A percentile compares a stretch with the other conserved stretches of the same genome.
These are phyloP conservation scores for Eimeria maxima DNA, from an alignment of 169 alveolate species.

Conservation along the genomic window DNA sequence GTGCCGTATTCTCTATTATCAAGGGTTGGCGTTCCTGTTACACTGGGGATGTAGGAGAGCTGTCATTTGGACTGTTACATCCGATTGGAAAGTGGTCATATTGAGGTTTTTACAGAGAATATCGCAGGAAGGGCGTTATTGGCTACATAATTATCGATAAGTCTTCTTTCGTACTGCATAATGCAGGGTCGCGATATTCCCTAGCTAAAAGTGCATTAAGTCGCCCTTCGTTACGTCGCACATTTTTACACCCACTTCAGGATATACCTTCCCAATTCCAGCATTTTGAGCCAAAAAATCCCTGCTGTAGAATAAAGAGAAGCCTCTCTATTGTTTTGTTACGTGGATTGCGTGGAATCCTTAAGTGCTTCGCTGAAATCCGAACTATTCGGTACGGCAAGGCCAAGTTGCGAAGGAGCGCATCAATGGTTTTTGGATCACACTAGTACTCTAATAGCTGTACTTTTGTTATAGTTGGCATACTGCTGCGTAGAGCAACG, in stretches of 20 bases:
- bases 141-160: neutral
- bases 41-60: neutral
- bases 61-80: neutral
- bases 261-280: neutral
- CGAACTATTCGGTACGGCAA: neutral
- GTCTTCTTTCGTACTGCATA: slow-evolving; percentile 1
- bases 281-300: neutral
- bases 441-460: no score
- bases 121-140: neutral
- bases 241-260: neutral
- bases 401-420: neutral
- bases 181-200: neutral
- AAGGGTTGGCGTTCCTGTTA: slow-evolving; percentile 5
- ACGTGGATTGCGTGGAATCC: no score
- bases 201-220: neutral
- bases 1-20: neutral
- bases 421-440: no score
- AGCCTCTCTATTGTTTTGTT: no score
- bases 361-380: no score
- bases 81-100: neutral
- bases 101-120: neutral
- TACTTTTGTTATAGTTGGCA: neutral
- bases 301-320: no score
- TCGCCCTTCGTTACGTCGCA: neutral
- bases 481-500: neutral